Base-by-base conservation (phyloP, 495 filamentous ascomycete genomes). In the Aspergillus mulundensis region DNA sequence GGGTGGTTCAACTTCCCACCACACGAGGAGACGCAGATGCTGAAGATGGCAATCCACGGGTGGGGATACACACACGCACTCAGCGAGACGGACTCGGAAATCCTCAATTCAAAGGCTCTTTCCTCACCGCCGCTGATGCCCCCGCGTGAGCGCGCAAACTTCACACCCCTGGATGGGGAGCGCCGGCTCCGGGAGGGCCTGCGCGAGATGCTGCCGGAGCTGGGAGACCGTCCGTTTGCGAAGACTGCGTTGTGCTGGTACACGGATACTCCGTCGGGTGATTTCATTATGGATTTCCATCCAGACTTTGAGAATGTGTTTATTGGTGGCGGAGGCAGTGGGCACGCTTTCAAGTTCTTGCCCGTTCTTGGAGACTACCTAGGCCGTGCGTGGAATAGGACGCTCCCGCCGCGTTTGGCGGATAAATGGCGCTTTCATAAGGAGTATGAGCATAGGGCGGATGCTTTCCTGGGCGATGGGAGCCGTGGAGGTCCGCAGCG, bases 221-320 rank as follows among this genome's bases (percentile, higher is more conserved):
- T 91, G 1, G 70, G 59, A 15, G 66, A 78, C 14, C 64, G 88
- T n/a, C 77, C 80, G 0, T 94, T 89, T 54, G 66, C 72, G 20
- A 71, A 73, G 16, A 85, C 81, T 14, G 76, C 86, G 12, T 66
- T 95, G 15, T 96, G 90, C 64, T 92, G 87, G 87, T 93, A 95
- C 56, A 82, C 78, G 1, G 89, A 93, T 65, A 91, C 88, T 2
- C 75, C 86, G 0, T 84, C 75, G 0, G 87, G 81, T 0, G 86
- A 93, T 63, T 95, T 89, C 69, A 67, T 95, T 21, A 77, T 92
- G 51, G 80, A 83, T 51, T 88, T 85, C 58, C 87, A 91, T 56
- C 88, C 88, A 0, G 66, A 71, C 3, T 81, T 80, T 59, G 62
- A 76, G 45, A 81, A 81, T 7, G 64, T 94, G 39, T 90, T 94